Evolutionary conservation across 2,329 filamentous ascomycete genomes (phyloP).

Genomic region (Capronia coronata): DNA sequence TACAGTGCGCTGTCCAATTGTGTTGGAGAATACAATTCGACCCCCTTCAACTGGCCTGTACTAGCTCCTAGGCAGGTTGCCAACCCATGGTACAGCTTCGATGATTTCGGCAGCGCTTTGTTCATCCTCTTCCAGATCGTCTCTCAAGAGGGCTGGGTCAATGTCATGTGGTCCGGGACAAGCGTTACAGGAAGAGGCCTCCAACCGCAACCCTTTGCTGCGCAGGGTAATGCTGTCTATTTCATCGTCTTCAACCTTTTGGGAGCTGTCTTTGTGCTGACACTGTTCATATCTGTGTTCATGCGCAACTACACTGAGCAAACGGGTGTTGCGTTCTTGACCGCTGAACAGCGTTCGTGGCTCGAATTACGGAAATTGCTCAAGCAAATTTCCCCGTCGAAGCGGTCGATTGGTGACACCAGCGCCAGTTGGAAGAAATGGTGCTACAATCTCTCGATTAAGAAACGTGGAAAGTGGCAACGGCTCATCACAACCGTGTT

Average conservation of each 20-base stretch:
- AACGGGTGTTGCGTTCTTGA: slow-evolving; percentile 92
- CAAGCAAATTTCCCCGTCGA: slow-evolving; percentile 88
- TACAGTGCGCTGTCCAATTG: slow-evolving; percentile 56
- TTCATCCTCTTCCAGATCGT: slow-evolving; percentile 99
- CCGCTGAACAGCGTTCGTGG: slow-evolving; percentile 93
- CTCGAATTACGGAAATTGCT: slow-evolving; percentile 87
- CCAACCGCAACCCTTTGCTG: slow-evolving; percentile 63
- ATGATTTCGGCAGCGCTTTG: slow-evolving; percentile 85
- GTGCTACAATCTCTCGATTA: slow-evolving; percentile 90
- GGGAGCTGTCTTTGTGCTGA: slow-evolving; percentile 92
- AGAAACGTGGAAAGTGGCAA: slow-evolving; percentile 92
- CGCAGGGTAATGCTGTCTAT: slow-evolving; percentile 83
- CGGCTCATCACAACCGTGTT: slow-evolving; percentile 70
- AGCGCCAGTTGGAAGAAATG: slow-evolving; percentile 77
- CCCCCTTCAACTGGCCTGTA: slow-evolving; percentile 77
- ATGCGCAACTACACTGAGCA: slow-evolving; percentile 99
- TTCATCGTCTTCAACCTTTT: slow-evolving; percentile 95
- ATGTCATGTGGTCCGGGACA: slow-evolving; percentile 81
- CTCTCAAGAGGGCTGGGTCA: slow-evolving; percentile 94
- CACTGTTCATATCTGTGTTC: slow-evolving; percentile 96
- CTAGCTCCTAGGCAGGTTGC: slow-evolving; percentile 72
- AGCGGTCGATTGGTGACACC: slow-evolving; percentile 73
- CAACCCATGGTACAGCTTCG: slow-evolving; percentile 86
- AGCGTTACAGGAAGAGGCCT: slow-evolving; percentile 68
- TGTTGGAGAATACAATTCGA: slow-evolving; percentile 71